These are phyloP conservation scores for Allium cepa DNA, from an alignment of 106 monocot species.

Conservation along the genomic window DNA sequence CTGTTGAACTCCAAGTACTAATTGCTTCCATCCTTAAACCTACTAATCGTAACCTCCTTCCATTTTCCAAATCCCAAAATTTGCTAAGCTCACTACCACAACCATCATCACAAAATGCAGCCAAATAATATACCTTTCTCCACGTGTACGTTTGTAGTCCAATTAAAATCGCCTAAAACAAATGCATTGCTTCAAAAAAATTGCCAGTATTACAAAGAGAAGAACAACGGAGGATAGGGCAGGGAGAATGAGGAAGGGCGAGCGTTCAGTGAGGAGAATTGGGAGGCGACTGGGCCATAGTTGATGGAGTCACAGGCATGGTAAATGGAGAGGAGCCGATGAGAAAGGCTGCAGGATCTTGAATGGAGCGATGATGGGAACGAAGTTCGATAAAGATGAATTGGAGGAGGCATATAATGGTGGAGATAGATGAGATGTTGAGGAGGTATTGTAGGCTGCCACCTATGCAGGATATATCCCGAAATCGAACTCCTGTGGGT, in stretches of 20 bases:
- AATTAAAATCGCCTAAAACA: slow-evolving; percentile 55
- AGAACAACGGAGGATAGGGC: slow-evolving; percentile 40
- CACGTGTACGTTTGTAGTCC: slow-evolving; percentile 76
- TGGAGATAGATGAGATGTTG: slow-evolving; percentile 79
- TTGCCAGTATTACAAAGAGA: slow-evolving; percentile 51
- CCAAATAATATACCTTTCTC: slow-evolving; percentile 57
- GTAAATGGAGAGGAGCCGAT: slow-evolving; percentile 80
- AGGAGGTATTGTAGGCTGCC: slow-evolving; percentile 95
- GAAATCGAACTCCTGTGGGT: not conserved
- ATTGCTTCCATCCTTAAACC: slow-evolving; percentile 58
- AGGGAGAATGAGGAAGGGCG: slow-evolving; percentile 52
- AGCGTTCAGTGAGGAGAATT: slow-evolving; percentile 90
- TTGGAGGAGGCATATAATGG: slow-evolving; percentile 70
- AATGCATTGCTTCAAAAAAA: slow-evolving; percentile 30
- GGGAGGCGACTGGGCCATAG: slow-evolving; percentile 94
- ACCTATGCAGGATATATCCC: slow-evolving; percentile 57
- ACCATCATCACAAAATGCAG: slow-evolving; percentile 62
- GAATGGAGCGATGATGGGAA: slow-evolving; percentile 73
- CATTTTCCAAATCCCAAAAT: slow-evolving; percentile 70
- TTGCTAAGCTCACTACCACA: slow-evolving; percentile 50
- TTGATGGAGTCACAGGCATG: slow-evolving; percentile 88
- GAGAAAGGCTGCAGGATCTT: slow-evolving; percentile 66
- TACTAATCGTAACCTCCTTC: slow-evolving; percentile 61
- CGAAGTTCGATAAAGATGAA: slow-evolving; percentile 94
- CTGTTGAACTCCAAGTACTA: slow-evolving; percentile 34